phyloP scores from a whole-genome alignment of 1,139 yeast genomes.

The Suhomyces choctaworum region DNA sequence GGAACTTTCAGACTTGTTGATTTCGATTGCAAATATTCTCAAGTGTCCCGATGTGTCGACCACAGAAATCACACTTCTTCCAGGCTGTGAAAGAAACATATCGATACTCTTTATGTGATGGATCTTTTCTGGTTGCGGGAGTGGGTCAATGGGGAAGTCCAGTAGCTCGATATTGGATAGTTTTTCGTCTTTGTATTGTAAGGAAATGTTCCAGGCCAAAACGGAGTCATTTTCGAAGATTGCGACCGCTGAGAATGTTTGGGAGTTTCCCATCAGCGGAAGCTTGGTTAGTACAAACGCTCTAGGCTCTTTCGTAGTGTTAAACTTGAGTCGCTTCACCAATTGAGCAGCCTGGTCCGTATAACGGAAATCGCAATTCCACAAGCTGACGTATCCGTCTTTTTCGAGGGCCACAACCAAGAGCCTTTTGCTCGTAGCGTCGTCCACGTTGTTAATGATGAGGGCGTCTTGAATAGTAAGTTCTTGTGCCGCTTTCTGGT shows the following conservation, averaged over 20 bases:
- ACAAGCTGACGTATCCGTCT: slow-evolving; percentile 57
- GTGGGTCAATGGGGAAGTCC: slow-evolving; percentile 6
- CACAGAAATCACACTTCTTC: slow-evolving; percentile 56
- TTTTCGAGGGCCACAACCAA: slow-evolving; percentile 52
- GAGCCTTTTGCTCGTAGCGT: slow-evolving; percentile 26
- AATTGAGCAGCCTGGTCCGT: slow-evolving; percentile 34
- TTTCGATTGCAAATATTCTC: slow-evolving; percentile 35
- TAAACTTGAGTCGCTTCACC: slow-evolving; percentile 19
- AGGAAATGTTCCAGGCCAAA: slow-evolving; percentile 31
- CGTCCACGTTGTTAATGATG: slow-evolving; percentile 33
- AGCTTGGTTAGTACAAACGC: slow-evolving; percentile 29
- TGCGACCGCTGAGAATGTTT: slow-evolving; percentile 27
- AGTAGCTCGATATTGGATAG: slow-evolving; percentile 12
- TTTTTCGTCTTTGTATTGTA: slow-evolving; percentile 15
- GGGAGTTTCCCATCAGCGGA: slow-evolving; percentile 1
- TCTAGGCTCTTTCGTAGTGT: slow-evolving; percentile 21
- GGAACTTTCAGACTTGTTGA: background rate
- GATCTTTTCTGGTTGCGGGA: slow-evolving; percentile 30
- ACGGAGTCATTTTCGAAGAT: slow-evolving; percentile 28
- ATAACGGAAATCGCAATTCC: slow-evolving; percentile 56
- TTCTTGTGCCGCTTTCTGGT: background rate
- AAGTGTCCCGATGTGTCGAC: slow-evolving; percentile 58
- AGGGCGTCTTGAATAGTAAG: slow-evolving; percentile 34
- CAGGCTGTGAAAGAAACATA: slow-evolving; percentile 43
- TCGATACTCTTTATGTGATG: slow-evolving; percentile 62